Evolutionary conservation across 2,329 filamentous ascomycete genomes (phyloP).

Genomic region (Hypoxylon sp.): DNA sequence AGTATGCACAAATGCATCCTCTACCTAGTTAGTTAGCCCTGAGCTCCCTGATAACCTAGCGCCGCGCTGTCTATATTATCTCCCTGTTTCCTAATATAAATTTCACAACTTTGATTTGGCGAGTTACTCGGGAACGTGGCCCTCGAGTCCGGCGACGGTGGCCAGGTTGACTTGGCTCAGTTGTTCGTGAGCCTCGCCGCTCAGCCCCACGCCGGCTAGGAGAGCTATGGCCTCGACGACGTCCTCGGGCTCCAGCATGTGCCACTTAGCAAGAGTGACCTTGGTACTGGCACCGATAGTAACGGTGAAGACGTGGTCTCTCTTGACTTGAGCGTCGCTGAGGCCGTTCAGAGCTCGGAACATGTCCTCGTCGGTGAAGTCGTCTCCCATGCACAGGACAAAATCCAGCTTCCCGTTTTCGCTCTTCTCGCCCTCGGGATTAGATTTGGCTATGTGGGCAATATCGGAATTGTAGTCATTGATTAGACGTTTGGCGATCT

Average conservation of each 20-base stretch:
- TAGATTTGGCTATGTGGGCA: constrained; percentile 49
- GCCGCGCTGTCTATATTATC: constrained; percentile 41
- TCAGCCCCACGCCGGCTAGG: constrained; percentile 63
- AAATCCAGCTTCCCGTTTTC: constrained; percentile 78
- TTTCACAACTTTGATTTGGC: constrained; percentile 36
- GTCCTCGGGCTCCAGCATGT: constrained; percentile 88
- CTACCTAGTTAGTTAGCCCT: constrained; percentile 16
- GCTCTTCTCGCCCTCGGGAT: constrained; percentile 54
- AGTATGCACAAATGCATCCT: constrained; percentile 31
- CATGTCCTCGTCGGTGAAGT: constrained; percentile 97
- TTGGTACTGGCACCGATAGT: constrained; percentile 94
- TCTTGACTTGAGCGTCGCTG: constrained; percentile 67
- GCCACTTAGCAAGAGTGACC: constrained; percentile 90
- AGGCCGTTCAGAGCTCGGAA: constrained; percentile 83
- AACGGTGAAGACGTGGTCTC: constrained; percentile 85
- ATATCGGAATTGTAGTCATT: constrained; percentile 73
- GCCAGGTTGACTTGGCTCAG: constrained; percentile 70
- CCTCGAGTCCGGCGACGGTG: constrained; percentile 68
- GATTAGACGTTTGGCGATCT: constrained; percentile 89
- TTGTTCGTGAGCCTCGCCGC: constrained; percentile 57
- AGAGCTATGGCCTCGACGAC: constrained; percentile 80
- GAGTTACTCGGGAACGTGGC: constrained; percentile 63
- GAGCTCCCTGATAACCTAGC: constrained; percentile 33
- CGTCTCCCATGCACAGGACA: constrained; percentile 91
- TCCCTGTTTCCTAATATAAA: constrained; percentile 24